phyloP scores from a whole-genome alignment of 2,329 filamentous ascomycete species.

The Claviceps arundinis region DNA sequence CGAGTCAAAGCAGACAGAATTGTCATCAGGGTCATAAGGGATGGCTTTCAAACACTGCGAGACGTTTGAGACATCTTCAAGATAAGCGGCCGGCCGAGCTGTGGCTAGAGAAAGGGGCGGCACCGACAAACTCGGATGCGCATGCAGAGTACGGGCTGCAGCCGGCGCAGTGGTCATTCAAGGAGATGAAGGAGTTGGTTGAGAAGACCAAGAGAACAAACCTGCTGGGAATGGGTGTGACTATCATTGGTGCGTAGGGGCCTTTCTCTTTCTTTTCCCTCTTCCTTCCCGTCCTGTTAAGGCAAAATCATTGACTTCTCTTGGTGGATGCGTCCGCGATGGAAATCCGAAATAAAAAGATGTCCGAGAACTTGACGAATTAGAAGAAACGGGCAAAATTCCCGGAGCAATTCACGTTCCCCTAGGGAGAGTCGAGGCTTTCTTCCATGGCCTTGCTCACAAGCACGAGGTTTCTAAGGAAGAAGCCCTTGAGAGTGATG shows the following conservation, averaged over 20 bases:
- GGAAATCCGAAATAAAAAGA: conserved; percentile 27
- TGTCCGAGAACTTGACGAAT: conserved; percentile 60
- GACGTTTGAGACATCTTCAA: no score
- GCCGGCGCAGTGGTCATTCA: conserved; percentile 33
- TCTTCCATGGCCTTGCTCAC: conserved; percentile 48
- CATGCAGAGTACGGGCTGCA: not conserved
- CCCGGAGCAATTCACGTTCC: conserved; percentile 76
- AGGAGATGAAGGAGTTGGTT: conserved; percentile 31
- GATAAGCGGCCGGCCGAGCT: no score
- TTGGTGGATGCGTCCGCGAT: no score
- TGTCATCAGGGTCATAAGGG: no score
- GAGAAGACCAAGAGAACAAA: conserved; percentile 11
- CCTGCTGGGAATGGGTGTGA: conserved; percentile 10
- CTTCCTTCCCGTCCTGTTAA: not conserved
- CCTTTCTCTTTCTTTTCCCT: not conserved
- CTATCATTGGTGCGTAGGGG: conserved; percentile 30
- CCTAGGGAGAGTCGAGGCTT: conserved; percentile 62
- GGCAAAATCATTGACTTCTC: not conserved
- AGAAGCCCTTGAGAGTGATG: conserved; percentile 75
- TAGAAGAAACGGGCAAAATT: conserved; percentile 53
- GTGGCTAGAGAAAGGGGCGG: not conserved
- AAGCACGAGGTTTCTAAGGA: conserved; percentile 29
- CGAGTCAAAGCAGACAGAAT: no score
- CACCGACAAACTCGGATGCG: no score
- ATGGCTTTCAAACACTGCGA: no score